phyloP scores from a whole-genome alignment of 129 eudicot species.

The Deinandra increscens region DNA sequence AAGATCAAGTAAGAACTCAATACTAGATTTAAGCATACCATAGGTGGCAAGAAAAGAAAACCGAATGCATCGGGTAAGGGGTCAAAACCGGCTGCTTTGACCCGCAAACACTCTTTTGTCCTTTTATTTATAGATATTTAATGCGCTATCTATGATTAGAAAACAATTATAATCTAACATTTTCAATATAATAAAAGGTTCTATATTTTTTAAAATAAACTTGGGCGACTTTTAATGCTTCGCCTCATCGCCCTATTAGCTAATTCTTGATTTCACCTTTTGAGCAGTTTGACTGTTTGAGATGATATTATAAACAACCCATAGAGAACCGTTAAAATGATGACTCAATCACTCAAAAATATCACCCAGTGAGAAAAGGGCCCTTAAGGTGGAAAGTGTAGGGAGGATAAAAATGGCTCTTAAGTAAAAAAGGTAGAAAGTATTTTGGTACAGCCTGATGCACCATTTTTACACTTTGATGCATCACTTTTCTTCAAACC shows the following conservation, averaged over 20 bases:
- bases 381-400: background rate
- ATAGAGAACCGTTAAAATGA: background rate
- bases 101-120: background rate
- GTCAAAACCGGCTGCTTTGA: background rate
- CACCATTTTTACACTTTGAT: too few species aligned
- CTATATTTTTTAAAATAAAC: background rate
- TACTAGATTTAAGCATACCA: background rate
- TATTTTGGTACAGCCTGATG: too few species aligned
- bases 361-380: background rate
- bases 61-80: background rate
- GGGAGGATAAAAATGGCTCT: background rate
- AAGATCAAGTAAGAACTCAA: slow-evolving; percentile 16
- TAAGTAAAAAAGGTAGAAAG: background rate
- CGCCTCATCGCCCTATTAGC: background rate
- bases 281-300: background rate
- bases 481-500: too few species aligned
- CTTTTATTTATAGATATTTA: background rate
- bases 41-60: background rate
- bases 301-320: slow-evolving; percentile 5
- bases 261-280: background rate
- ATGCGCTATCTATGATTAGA: background rate
- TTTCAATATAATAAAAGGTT: background rate
- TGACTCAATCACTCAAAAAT: background rate
- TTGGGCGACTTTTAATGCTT: background rate
- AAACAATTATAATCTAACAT: background rate